Conservation (phyloP, 495 filamentous ascomycete species). For the Letharia columbiana region DNA sequence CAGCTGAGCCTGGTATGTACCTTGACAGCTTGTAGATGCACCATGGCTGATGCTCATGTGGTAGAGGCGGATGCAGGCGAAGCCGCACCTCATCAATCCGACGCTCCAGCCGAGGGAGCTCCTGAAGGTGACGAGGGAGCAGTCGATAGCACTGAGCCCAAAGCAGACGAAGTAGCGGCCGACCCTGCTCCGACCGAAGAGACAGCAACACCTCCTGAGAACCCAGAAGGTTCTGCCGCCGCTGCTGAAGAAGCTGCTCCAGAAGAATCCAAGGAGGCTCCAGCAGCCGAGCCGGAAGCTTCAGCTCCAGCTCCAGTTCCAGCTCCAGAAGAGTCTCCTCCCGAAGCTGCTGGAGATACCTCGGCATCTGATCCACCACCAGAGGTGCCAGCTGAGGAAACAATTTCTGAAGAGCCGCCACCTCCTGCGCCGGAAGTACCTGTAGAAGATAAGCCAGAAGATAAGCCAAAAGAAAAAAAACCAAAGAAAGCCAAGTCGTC, state of each 20-base stretch:
- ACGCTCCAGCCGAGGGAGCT: slow-evolving; percentile 1
- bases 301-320: background rate
- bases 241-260: slow-evolving; percentile 8
- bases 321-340: slow-evolving; percentile 14
- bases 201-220: slow-evolving; percentile 46
- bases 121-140: slow-evolving; percentile 25
- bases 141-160: background rate
- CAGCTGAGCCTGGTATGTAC: slow-evolving; percentile 8
- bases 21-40: background rate
- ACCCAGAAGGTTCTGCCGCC: slow-evolving; percentile 25
- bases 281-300: slow-evolving; percentile 11
- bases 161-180: slow-evolving; percentile 28
- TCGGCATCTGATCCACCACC: slow-evolving; percentile 5
- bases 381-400: slow-evolving; percentile 10
- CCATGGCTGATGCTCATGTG: background rate
- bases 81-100: background rate
- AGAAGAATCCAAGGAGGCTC: slow-evolving; percentile 8
- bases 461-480: slow-evolving; percentile 19
- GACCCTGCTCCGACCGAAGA: slow-evolving; percentile 41
- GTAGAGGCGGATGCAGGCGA: slow-evolving; percentile 3
- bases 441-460: slow-evolving; percentile 7
- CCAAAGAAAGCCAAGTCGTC: slow-evolving; percentile 14
- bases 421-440: slow-evolving; percentile 13
- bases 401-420: slow-evolving; percentile 5
- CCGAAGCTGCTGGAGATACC: slow-evolving; percentile 8